Evolutionary conservation across 164 flowering plant species (phyloP).

Genomic region (Liquidambar formosana): DNA sequence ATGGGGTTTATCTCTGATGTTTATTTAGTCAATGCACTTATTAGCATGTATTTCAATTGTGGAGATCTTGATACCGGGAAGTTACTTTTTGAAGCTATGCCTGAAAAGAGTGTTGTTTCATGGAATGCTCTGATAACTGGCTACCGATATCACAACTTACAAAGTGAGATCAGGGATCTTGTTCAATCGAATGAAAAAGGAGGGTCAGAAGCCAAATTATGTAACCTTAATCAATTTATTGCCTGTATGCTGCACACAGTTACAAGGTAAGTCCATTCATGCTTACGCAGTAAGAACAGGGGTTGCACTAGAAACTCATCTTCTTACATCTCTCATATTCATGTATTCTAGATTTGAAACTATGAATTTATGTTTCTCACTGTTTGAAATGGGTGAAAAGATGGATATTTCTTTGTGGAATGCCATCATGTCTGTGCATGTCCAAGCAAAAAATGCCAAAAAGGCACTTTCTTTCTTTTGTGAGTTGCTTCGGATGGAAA

Average conservation of each 20-base stretch:
- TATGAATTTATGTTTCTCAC: constrained; percentile 19
- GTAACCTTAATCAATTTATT: constrained; percentile 52
- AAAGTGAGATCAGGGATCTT: constrained; percentile 28
- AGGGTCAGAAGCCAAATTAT: constrained; percentile 45
- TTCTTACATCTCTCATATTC: constrained; percentile 53
- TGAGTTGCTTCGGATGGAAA: constrained; percentile 32
- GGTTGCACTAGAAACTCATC: constrained; percentile 28
- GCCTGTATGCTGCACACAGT: constrained; percentile 35
- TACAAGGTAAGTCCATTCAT: constrained; percentile 53
- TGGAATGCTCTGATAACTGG: constrained; percentile 71
- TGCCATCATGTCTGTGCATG: constrained; percentile 44
- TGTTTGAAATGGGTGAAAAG: constrained; percentile 45
- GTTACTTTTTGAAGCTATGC: constrained; percentile 46
- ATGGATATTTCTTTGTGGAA: constrained; percentile 56
- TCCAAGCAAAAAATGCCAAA: constrained; percentile 24
- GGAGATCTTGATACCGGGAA: constrained; percentile 39
- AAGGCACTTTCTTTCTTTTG: constrained; percentile 33
- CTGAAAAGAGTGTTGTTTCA: constrained; percentile 41
- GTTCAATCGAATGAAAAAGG: constrained; percentile 41
- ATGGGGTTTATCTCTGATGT: constrained; percentile 31
- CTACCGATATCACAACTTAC: constrained; percentile 31
- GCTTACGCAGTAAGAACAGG: constrained; percentile 44
- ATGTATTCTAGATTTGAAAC: constrained; percentile 54
- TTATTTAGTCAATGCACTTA: constrained; percentile 52
- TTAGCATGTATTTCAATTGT: constrained; percentile 57